Percentiles rank a stretch among this genome's conserved stretches.
Conservation (phyloP, 352 stramenopile genomes). For the Pythium vanterpoolii region DNA sequence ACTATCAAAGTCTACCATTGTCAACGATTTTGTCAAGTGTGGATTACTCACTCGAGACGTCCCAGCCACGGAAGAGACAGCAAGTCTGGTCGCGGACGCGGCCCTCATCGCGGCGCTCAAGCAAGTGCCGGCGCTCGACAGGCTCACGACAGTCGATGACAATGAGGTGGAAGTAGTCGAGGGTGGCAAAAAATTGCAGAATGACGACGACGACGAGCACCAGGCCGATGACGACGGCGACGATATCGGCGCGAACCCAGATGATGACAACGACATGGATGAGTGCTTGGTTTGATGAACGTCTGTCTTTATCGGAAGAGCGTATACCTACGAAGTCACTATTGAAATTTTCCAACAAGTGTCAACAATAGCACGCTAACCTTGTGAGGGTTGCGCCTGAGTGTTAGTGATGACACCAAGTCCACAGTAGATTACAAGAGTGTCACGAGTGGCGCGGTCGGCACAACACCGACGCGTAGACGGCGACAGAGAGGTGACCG, state of each 20-base stretch:
- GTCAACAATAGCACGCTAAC: not conserved
- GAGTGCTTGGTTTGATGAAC: not conserved
- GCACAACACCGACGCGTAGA: no score
- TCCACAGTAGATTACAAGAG: no score
- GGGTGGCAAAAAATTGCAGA: no score
- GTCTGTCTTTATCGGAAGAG: not conserved
- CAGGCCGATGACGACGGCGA: not conserved
- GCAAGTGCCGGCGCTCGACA: no score
- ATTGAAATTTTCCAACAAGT: not conserved
- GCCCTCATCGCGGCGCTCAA: not conserved
- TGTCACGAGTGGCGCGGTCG: no score
- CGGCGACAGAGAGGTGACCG: no score
- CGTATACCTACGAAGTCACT: conserved; percentile 1
- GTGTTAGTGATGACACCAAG: no score
- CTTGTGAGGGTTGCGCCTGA: no score
- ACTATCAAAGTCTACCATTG: not conserved
- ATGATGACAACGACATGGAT: not conserved
- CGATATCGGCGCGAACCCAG: not conserved
- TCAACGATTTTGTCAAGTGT: conserved; percentile 7
- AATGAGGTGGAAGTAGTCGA: no score
- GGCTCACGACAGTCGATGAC: no score
- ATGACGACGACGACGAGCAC: not conserved
- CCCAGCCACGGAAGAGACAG: not conserved
- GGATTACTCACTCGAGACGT: not conserved
- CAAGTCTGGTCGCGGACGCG: not conserved